A percentile compares a stretch with the other conserved stretches of the same genome.
Evolutionary conservation across 208 protist genomes (phyloP).

Genomic region (Leishmania mexicana): DNA sequence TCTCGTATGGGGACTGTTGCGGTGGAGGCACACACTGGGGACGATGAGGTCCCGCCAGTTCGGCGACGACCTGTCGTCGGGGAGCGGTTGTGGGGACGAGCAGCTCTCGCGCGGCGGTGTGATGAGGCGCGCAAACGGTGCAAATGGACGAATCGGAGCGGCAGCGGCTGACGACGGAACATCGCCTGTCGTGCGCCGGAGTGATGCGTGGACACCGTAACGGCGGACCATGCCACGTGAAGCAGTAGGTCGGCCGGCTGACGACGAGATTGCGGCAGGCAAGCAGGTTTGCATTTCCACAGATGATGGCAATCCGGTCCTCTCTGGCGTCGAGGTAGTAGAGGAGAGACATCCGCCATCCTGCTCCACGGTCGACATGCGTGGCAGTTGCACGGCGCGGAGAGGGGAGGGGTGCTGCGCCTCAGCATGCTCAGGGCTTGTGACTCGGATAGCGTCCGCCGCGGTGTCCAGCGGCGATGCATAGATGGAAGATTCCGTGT

Average conservation of each 20-base stretch:
- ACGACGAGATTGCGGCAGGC: not conserved
- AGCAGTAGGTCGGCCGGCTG: not conserved
- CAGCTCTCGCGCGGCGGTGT: not conserved
- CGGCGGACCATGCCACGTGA: not conserved
- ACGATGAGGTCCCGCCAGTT: conserved; percentile 11
- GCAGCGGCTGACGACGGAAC: not conserved
- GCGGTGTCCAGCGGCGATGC: not conserved
- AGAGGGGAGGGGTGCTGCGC: not conserved
- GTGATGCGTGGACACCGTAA: not conserved
- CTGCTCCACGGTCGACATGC: not conserved
- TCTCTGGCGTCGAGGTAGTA: not conserved
- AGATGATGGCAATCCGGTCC: not conserved
- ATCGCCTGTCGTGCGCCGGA: not conserved
- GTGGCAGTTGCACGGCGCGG: not conserved
- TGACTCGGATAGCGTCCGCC: not conserved
- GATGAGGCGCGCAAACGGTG: not conserved
- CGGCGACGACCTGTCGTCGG: not conserved
- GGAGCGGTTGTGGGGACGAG: not conserved
- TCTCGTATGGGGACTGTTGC: conserved; percentile 7
- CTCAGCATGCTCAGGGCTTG: not conserved
- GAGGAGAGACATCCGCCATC: too few species aligned
- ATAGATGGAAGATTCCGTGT: not conserved
- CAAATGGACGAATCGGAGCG: not conserved
- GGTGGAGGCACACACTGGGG: conserved; percentile 12
- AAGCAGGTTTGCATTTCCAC: not conserved